Conservation (phyloP, 2,329 filamentous ascomycete genomes). For the Aspergillus novofumigatus region DNA sequence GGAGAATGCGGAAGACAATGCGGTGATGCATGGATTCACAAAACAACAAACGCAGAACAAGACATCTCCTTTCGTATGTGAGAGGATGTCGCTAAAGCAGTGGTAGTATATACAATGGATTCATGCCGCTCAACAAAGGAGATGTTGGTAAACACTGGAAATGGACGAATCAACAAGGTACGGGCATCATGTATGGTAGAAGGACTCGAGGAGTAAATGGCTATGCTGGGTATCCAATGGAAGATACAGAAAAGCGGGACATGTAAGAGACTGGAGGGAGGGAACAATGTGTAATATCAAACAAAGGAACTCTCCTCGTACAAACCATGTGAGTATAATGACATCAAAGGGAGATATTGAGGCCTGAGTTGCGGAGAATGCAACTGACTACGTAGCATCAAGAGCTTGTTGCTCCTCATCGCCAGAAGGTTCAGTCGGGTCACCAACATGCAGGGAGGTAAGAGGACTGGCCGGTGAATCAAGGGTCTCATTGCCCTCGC, state of each 20-base stretch:
- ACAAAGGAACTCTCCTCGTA: neutral
- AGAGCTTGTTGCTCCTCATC: neutral
- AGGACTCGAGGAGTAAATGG: slow-evolving; percentile 8
- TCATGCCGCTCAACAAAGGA: neutral
- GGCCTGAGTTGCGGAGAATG: neutral
- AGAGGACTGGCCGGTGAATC: slow-evolving; percentile 22
- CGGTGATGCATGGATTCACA: neutral
- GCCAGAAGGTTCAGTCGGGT: slow-evolving; percentile 1
- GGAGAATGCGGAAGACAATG: neutral
- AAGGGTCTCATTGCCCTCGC: slow-evolving; percentile 14
- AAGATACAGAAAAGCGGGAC: slow-evolving; percentile 9
- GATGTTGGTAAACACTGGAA: neutral
- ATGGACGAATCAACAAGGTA: slow-evolving; percentile 4
- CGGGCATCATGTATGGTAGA: neutral
- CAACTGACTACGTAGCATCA: neutral
- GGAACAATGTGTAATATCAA: neutral
- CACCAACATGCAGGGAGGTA: slow-evolving; percentile 7
- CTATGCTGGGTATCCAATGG: slow-evolving; percentile 31
- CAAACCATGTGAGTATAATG: neutral
- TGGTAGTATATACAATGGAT: neutral
- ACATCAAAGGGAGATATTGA: neutral
- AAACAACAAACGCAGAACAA: neutral
- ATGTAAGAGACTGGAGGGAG: neutral
- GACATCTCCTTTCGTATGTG: slow-evolving; percentile 3
- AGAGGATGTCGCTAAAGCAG: slow-evolving; percentile 1